Evolutionary conservation across 257 asterid species (phyloP).

Genomic region (Mentha longifolia): DNA sequence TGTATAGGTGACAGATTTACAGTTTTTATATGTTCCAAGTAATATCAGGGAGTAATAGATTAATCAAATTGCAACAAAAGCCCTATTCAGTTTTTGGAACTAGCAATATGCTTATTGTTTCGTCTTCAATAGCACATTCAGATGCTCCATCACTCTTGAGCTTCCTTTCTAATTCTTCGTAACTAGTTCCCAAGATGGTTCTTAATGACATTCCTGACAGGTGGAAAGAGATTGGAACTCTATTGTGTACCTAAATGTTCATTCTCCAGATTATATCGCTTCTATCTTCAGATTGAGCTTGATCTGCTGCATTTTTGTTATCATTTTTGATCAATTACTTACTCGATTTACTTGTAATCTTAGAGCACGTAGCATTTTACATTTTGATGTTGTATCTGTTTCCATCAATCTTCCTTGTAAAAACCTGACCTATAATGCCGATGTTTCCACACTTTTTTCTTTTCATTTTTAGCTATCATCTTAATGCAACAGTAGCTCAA

Average conservation of each 20-base stretch:
- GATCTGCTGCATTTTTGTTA: neutral
- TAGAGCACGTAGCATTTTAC: neutral
- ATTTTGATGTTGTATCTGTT: neutral
- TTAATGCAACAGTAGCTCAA: neutral
- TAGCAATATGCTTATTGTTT: neutral
- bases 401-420: conserved; percentile 21
- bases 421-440: neutral
- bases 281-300: conserved; percentile 17
- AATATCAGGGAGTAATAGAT: neutral
- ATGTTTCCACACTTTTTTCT: conserved; percentile 1
- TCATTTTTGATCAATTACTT: neutral
- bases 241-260: conserved; percentile 3
- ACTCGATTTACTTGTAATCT: neutral
- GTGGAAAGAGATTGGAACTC: neutral
- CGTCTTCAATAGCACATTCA: neutral
- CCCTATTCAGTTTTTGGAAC: neutral
- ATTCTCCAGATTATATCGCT: conserved; percentile 23
- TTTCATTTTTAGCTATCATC: neutral
- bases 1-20: conserved; percentile 36
- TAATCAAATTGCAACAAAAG: neutral
- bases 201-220: conserved; percentile 1
- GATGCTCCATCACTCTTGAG: conserved; percentile 3
- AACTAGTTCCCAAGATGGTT: conserved; percentile 15
- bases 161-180: neutral
- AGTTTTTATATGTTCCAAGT: neutral